Base-by-base conservation (phyloP, 768 basidiomycete species). In the Fomitopsis pulvina region DNA sequence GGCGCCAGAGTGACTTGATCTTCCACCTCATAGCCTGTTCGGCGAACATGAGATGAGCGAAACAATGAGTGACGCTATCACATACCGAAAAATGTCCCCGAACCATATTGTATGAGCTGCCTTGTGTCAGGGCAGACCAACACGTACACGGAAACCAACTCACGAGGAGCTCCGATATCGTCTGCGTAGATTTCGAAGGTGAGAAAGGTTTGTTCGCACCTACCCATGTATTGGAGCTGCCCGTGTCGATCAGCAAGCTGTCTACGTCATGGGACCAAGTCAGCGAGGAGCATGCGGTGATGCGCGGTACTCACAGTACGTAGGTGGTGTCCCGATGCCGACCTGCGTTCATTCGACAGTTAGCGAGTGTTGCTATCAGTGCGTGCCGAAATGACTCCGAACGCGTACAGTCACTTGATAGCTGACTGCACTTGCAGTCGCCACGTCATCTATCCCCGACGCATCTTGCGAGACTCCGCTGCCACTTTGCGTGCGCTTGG, bases 1-100 rank as follows among this genome's bases (percentile, higher is more conserved):
- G 63, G 26, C 22, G 38, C 67, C 40, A 80, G 61, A 18, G 71
- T 65, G 40, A 79, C 69, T 44, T 65, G 64, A 45, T 80, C 79
- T 18, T 41, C 11, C 14, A 51, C 45, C 28, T 55, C 56, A 0
- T 11, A 0, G 14, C 57, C 59, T 60, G 14, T 8, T 4, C 8
- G 18, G 34, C 16, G 14, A 48, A n/a, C 21, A 9, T 8, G 37
- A 40, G 29, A 20, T 24, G 24, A 8, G 9, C 11, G 9, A 8
- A 44, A 44, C 40, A 44, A 25, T 9, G 24, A 44, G 42, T 6
- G 20, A 44, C 12, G 10, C 22, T 21, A n/a, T 18, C 11, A 22
- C 49, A 8, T 25, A 57, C 59, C 4, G 24, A 57, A 50, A 1
- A 5, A 8, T n/a, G n/a, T n/a, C 0, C 60, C 60, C 14, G 55